Conservation (phyloP, 2,329 filamentous ascomycete genomes). For the Colletotrichum tanaceti region DNA sequence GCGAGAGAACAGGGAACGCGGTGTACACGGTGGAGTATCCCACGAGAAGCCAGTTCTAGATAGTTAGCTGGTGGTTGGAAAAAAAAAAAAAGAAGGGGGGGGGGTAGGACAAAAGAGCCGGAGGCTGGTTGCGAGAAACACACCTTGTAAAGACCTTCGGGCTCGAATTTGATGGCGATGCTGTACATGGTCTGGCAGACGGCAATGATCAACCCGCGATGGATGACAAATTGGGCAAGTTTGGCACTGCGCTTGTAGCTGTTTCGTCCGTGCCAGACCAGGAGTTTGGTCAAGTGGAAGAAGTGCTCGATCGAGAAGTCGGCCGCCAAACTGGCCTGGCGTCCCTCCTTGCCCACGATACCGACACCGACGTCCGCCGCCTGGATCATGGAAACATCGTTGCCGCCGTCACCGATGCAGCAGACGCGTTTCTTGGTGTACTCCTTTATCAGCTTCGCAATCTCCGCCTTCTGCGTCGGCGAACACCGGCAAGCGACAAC, state of each 20-base stretch:
- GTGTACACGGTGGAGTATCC: conserved; percentile 98
- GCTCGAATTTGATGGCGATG: conserved; percentile 91
- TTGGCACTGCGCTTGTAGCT: conserved; percentile 97
- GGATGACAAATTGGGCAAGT: conserved; percentile 97
- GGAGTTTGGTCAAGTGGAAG: conserved; percentile 90
- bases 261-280: conserved; percentile 99
- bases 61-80: conserved; percentile 49
- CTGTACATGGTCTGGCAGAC: conserved; percentile 98
- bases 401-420: conserved; percentile 97
- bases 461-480: conserved; percentile 95
- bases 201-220: conserved; percentile 92
- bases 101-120: no score
- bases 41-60: conserved; percentile 89
- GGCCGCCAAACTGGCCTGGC: conserved; percentile 92
- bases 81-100: not conserved
- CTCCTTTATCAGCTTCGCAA: conserved; percentile 88
- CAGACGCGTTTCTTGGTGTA: conserved; percentile 95
- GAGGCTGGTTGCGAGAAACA: conserved; percentile 17
- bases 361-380: conserved; percentile 97
- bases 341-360: conserved; percentile 97
- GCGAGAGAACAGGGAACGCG: conserved; percentile 89
- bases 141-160: conserved; percentile 89
- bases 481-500: conserved; percentile 98
- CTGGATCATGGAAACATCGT: conserved; percentile 99
- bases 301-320: conserved; percentile 98